Percentiles rank a stretch among this genome's conserved stretches.
Evolutionary conservation across 768 basidiomycete species (phyloP).

Genomic region (Scleroderma citrinum): DNA sequence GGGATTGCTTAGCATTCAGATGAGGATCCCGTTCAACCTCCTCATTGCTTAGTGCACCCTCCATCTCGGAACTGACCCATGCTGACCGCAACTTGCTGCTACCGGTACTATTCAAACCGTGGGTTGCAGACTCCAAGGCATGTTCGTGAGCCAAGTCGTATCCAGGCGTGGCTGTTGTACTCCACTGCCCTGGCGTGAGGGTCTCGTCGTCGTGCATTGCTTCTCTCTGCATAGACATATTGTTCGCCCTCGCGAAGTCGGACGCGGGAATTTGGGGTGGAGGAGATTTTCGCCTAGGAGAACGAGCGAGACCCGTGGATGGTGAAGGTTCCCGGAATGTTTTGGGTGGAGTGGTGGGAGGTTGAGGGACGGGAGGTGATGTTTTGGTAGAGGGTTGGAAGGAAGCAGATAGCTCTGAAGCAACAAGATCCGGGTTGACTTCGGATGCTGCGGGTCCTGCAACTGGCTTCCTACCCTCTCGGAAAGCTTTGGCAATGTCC

Average conservation of each 20-base stretch:
- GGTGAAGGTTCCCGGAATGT: conserved; percentile 24
- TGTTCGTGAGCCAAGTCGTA: conserved; percentile 28
- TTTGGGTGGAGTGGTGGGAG: conserved; percentile 14
- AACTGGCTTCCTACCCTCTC: conserved; percentile 83
- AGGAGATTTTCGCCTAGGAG: conserved; percentile 28
- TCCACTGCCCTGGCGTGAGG: conserved; percentile 60
- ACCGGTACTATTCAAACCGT: conserved; percentile 13
- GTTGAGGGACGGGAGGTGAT: conserved; percentile 9
- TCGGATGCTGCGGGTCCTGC: conserved; percentile 66
- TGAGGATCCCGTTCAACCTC: conserved; percentile 17
- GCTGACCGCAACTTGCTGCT: conserved; percentile 22
- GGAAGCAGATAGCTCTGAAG: neutral
- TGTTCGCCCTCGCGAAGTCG: conserved; percentile 26
- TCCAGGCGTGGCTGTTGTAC: conserved; percentile 73
- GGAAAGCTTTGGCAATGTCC: conserved; percentile 88
- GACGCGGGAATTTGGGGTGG: conserved; percentile 25
- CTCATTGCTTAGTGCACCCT: conserved; percentile 26
- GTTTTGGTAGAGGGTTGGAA: conserved; percentile 11
- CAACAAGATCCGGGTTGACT: conserved; percentile 16
- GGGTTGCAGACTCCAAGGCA: conserved; percentile 25
- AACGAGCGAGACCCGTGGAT: conserved; percentile 17
- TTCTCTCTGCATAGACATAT: conserved; percentile 14
- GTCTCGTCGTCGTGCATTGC: conserved; percentile 27
- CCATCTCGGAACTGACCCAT: conserved; percentile 41
- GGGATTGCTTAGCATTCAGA: conserved; percentile 4